Conservation (phyloP, 805 yeast genomes). For the Suhomyces sp. region DNA sequence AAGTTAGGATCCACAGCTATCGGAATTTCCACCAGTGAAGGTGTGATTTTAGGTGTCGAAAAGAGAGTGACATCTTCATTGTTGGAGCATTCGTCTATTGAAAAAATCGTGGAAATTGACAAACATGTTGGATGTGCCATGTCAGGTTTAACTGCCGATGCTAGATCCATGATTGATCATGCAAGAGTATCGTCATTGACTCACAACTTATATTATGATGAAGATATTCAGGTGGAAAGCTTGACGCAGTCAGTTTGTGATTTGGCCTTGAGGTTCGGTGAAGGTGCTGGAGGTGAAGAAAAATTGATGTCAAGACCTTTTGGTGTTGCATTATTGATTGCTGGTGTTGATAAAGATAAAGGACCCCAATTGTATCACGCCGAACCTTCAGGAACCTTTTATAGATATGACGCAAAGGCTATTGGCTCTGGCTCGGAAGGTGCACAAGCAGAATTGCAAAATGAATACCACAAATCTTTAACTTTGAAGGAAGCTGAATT, state of each 20-base stretch:
- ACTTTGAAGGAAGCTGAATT: constrained; percentile 92
- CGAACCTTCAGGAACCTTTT: constrained; percentile 98
- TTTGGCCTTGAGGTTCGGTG: constrained; percentile 93
- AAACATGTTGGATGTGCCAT: constrained; percentile 96
- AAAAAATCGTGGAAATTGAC: constrained; percentile 93
- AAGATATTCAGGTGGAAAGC: constrained; percentile 86
- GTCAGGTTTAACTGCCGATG: constrained; percentile 98
- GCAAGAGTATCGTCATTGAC: constrained; percentile 89
- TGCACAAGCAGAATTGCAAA: constrained; percentile 96
- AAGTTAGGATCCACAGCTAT: constrained; percentile 97
- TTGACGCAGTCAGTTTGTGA: constrained; percentile 97
- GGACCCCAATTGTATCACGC: constrained; percentile 98
- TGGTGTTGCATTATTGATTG: constrained; percentile 95
- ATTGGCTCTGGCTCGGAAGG: constrained; percentile 99
- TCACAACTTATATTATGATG: constrained; percentile 88
- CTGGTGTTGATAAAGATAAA: constrained; percentile 87
- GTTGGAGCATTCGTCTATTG: constrained; percentile 89
- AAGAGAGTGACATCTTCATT: constrained; percentile 92
- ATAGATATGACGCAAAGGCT: constrained; percentile 97
- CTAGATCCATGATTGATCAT: constrained; percentile 97
- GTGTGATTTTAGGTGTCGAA: constrained; percentile 95
- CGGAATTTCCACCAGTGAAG: constrained; percentile 93
- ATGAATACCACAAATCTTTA: constrained; percentile 90
- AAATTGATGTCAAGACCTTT: constrained; percentile 96
- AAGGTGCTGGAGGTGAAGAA: constrained; percentile 95